phyloP scores from a whole-genome alignment of 1,284 basidiomycete genomes.

The Puccinia triticina region DNA sequence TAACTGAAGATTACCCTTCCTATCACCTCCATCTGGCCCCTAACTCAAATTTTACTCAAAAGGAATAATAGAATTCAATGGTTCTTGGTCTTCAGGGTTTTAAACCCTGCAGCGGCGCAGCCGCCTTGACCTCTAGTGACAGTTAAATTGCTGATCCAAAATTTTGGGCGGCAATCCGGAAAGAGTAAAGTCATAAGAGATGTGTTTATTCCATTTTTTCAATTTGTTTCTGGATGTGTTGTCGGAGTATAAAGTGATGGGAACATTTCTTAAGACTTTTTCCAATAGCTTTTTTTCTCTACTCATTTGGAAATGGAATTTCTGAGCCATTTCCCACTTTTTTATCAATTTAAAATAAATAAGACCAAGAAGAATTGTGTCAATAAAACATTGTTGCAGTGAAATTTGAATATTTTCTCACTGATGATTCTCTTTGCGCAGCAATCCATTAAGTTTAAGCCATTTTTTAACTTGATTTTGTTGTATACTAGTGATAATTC shows the following conservation, averaged over 20 bases:
- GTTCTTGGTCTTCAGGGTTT: too few relatives aligned
- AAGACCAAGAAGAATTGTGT: too few relatives aligned
- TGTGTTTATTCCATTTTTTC: neutral
- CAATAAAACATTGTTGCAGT: too few relatives aligned
- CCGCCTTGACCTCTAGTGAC: too few relatives aligned
- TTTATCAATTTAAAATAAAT: too few relatives aligned
- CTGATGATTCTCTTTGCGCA: neutral
- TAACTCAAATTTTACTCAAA: too few relatives aligned
- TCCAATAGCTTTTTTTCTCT: neutral
- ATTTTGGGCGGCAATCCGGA: neutral
- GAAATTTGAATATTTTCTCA: neutral
- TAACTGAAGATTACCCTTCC: too few relatives aligned
- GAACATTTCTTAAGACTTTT: neutral
- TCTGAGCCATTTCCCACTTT: neutral
- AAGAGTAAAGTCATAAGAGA: slow-evolving; percentile 10
- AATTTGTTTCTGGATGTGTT: neutral
- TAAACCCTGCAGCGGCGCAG: too few relatives aligned
- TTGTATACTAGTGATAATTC: neutral
- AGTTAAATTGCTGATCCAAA: slow-evolving; percentile 12
- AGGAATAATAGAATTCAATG: too few relatives aligned
- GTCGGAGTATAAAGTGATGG: neutral
- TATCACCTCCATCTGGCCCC: too few relatives aligned
- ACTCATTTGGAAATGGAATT: neutral
- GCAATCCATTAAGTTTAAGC: neutral
- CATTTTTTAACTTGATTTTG: neutral